These are phyloP conservation scores for Suillus cothurnatus DNA, from an alignment of 768 basidiomycete species.

Conservation along the genomic window DNA sequence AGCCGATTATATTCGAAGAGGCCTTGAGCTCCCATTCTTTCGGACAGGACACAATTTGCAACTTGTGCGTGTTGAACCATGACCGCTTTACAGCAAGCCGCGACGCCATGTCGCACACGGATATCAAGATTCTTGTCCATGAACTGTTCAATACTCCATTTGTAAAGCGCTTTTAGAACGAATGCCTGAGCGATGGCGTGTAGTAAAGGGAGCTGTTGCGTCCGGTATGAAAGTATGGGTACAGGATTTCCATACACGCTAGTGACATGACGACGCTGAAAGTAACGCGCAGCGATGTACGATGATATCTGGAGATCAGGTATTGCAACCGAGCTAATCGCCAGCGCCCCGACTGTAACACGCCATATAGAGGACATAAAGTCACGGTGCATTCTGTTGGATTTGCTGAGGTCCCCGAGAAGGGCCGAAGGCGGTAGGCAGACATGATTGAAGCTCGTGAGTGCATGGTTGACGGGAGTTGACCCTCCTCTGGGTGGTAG, in stretches of 20 bases:
- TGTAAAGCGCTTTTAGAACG: conserved; percentile 38
- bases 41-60: conserved; percentile 25
- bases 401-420: conserved; percentile 27
- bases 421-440: conserved; percentile 33
- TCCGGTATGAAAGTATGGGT: conserved; percentile 42
- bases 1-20: conserved; percentile 42
- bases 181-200: conserved; percentile 36
- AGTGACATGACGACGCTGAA: conserved; percentile 24
- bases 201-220: conserved; percentile 44
- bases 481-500: conserved; percentile 32
- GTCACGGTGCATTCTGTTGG: conserved; percentile 15
- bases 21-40: conserved; percentile 48
- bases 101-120: conserved; percentile 29
- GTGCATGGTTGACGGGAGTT: conserved; percentile 34
- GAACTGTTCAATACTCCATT: conserved; percentile 29
- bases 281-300: conserved; percentile 34
- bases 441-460: conserved; percentile 42
- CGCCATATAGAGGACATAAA: conserved; percentile 34
- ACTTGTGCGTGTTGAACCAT: conserved; percentile 26
- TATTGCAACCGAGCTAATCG: conserved; percentile 25
- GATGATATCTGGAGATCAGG: conserved; percentile 27
- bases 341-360: conserved; percentile 35
- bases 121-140: conserved; percentile 23
- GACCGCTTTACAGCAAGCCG: conserved; percentile 34
- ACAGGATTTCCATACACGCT: conserved; percentile 12